Base-by-base conservation (phyloP, 305 asterid genomes). In the Solanum hybrid region DNA sequence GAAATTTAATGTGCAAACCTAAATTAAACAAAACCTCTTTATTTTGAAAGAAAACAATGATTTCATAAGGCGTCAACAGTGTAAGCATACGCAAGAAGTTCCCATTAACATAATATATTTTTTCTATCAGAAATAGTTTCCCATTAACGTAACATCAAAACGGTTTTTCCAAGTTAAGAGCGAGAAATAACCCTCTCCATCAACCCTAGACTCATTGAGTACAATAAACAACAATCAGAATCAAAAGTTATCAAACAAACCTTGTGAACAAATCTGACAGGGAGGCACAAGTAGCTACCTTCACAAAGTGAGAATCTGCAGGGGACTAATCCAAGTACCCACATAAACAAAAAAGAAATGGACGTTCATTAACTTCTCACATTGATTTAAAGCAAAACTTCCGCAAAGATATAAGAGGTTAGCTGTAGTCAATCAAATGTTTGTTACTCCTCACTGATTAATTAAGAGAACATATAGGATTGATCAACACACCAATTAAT, bases 221-320 rank as follows among this genome's bases (percentile, higher is more conserved):
- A 87, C 26, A 51, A 75, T 56, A 35, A 82, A 60, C 56, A 81
- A 81, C 17, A 14, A 34, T 27, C 22, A 2, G 35, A 40, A 51
- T 79, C 51, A 79, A 90, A 76, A 71, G 75, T 29, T 46, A 87
- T 88, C 86, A 38, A 77, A 60, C 94, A 88, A 89, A 97, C 99
- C 99, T 95, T 89, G 95, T 95, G 88, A 96, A 89, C 91, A 95
- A 90, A 94, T 96, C 99, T 56, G 98, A 95, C 86, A 95, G 76
- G 51, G 98, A 93, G 56, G 98, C 98, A 93, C 97, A 97, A 72
- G 98, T 85, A 90, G 99, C 98, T 12, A 93, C 95, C 95, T 93
- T 96, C 94, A 95, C 95, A 84, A 95, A 91, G 88, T 91, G 93
- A 86, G 98, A 92, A 90, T 85, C 94, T 84, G 91, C 94, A 32